Evolutionary conservation across 106 monocot genomes (phyloP).

Genomic region (Triglochin maritima): DNA sequence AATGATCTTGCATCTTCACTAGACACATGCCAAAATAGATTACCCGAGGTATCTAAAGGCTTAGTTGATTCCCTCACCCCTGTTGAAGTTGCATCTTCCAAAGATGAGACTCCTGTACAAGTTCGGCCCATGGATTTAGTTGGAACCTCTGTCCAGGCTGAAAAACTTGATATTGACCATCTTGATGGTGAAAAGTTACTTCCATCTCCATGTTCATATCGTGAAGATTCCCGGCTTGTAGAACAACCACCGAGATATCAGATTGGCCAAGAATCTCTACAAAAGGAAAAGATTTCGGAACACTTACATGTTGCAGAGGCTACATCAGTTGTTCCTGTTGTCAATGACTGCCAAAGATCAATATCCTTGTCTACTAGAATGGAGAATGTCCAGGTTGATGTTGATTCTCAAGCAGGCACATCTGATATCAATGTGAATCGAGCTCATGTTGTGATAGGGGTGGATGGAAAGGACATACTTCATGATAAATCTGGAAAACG

Average conservation of each 20-base stretch:
- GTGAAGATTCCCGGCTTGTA: background rate
- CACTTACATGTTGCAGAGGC: background rate
- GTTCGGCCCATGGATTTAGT: constrained; percentile 1
- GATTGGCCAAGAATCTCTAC: background rate
- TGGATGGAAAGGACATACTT: background rate
- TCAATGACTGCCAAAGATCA: background rate
- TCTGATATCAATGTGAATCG: background rate
- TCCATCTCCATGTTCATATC: background rate
- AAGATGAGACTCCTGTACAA: constrained; percentile 12
- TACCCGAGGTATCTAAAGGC: constrained; percentile 12
- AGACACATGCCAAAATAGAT: constrained; percentile 12
- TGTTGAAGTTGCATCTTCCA: constrained; percentile 4
- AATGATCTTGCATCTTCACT: constrained; percentile 7
- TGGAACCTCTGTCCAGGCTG: background rate
- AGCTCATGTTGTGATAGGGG: background rate
- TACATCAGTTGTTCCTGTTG: background rate
- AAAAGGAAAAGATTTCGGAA: background rate
- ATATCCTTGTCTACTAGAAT: background rate
- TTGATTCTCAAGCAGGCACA: background rate
- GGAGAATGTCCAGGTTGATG: constrained; percentile 8
- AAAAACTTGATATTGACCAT: background rate
- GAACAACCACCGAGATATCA: background rate
- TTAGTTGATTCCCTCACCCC: background rate
- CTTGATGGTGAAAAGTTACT: constrained; percentile 4
- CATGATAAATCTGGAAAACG: background rate